Conservation (phyloP, 805 yeast species). For the Crinitomyces ghanaensis region DNA sequence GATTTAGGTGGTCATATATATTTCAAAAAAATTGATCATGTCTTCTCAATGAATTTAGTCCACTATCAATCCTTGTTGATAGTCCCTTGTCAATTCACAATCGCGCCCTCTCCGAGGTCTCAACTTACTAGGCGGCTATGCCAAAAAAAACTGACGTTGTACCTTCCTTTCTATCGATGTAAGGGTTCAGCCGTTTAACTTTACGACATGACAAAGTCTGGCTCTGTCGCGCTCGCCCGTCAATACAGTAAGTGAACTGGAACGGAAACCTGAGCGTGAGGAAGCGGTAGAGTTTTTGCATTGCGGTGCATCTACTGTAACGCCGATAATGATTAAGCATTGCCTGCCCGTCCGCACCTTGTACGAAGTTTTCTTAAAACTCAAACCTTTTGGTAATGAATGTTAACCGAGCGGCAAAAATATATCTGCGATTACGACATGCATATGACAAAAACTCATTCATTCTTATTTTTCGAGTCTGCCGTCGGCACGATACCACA, state of each 20-base stretch:
- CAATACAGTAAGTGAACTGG: slow-evolving; percentile 29
- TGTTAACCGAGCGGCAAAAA: slow-evolving; percentile 64
- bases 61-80: too few relatives aligned
- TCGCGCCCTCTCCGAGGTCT: too few relatives aligned
- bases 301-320: slow-evolving; percentile 53
- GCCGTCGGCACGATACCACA: slow-evolving; percentile 78
- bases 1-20: too few relatives aligned
- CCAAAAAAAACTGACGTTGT: too few relatives aligned
- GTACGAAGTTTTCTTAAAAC: slow-evolving; percentile 74
- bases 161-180: too few relatives aligned
- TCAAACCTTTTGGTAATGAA: slow-evolving; percentile 64
- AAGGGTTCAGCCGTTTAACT: too few relatives aligned
- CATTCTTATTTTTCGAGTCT: slow-evolving; percentile 45
- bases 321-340: slow-evolving; percentile 66
- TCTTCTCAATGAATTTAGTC: too few relatives aligned
- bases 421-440: slow-evolving; percentile 58
- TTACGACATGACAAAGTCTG: too few relatives aligned
- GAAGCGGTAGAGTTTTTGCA: slow-evolving; percentile 50
- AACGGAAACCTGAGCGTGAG: slow-evolving; percentile 36
- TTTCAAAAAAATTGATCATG: too few relatives aligned
- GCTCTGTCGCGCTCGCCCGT: too few relatives aligned
- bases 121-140: too few relatives aligned
- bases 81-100: too few relatives aligned
- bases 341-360: slow-evolving; percentile 54
- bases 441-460: slow-evolving; percentile 42